Evolutionary conservation across 306 rosid genomes (phyloP).

Genomic region (Quercus bicolor): DNA sequence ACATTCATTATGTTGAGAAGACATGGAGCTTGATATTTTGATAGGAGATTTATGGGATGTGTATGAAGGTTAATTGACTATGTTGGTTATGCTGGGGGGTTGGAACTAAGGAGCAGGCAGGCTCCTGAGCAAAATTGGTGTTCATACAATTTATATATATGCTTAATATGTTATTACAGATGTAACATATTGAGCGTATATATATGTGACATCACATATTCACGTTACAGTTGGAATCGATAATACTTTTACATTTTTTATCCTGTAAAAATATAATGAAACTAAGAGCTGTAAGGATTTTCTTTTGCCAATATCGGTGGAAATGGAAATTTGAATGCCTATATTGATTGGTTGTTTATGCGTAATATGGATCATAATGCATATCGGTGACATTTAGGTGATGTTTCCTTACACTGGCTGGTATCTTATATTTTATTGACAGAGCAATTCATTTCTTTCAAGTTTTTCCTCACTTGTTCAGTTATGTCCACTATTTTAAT

Average conservation of each 20-base stretch:
- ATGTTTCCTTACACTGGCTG: background rate
- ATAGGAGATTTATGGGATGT: too few species aligned
- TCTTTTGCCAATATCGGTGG: background rate
- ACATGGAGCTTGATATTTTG: too few species aligned
- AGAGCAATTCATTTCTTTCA: background rate
- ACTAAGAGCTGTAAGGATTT: background rate
- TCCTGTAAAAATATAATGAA: background rate
- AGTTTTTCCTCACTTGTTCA: background rate
- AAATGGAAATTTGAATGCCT: background rate
- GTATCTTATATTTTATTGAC: background rate
- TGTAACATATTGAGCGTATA: too few species aligned
- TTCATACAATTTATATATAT: too few species aligned
- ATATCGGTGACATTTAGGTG: background rate
- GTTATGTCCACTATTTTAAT: background rate
- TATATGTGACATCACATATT: too few species aligned
- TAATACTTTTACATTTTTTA: background rate
- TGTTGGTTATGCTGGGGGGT: too few species aligned
- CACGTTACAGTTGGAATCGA: too few species aligned
- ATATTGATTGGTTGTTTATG: background rate
- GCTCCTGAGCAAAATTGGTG: too few species aligned
- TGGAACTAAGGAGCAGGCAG: too few species aligned
- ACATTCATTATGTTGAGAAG: too few species aligned
- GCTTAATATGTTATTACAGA: too few species aligned
- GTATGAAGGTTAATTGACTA: too few species aligned
- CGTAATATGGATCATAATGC: background rate